phyloP scores from a whole-genome alignment of 352 stramenopile genomes.

The Saprolegnia diclina region DNA sequence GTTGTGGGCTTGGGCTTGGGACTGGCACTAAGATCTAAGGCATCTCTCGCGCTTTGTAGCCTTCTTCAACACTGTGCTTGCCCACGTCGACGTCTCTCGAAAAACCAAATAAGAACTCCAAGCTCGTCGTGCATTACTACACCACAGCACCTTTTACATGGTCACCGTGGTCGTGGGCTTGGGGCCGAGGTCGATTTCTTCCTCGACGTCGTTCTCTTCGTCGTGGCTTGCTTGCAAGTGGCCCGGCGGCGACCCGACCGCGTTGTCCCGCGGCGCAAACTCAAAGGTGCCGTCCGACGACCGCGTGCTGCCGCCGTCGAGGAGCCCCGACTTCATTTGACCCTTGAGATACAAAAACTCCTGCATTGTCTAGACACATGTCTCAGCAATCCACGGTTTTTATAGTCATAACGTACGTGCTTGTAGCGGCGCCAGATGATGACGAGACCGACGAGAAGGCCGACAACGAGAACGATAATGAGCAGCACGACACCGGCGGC shows the following conservation, averaged over 20 bases:
- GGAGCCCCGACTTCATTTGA: conserved; percentile 14
- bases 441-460: conserved; percentile 14
- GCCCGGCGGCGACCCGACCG: conserved; percentile 7
- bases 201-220: conserved; percentile 23
- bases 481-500: conserved; percentile 19
- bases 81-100: no score
- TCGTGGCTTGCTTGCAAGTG: background rate
- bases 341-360: conserved; percentile 27
- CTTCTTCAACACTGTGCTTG: no score
- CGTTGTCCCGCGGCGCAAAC: background rate
- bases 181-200: conserved; percentile 22
- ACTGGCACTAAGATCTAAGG: no score
- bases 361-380: conserved; percentile 16
- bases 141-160: conserved; percentile 2
- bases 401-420: background rate
- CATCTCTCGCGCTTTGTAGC: no score
- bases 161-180: conserved; percentile 7
- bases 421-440: conserved; percentile 26
- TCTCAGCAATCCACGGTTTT: background rate
- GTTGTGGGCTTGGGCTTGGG: no score
- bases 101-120: no score
- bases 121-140: no score
- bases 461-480: conserved; percentile 24
- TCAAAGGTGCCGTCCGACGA: conserved; percentile 19
- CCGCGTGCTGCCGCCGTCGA: conserved; percentile 8